These are phyloP conservation scores for Aristolochia californica DNA, from an alignment of 164 flowering plant genomes.

Conservation along the genomic window DNA sequence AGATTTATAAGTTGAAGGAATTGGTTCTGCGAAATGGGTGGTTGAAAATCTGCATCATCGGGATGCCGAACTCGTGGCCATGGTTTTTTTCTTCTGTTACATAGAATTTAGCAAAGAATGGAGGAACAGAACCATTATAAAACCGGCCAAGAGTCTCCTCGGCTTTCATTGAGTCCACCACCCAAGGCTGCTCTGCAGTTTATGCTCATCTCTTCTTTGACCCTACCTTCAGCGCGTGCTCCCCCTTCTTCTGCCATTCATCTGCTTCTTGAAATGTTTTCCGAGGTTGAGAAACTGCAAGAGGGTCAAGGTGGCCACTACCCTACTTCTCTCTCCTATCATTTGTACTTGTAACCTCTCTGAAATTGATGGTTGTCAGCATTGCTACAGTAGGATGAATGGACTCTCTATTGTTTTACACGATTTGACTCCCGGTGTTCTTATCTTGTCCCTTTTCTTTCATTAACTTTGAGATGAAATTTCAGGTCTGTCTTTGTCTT, in stretches of 20 bases:
- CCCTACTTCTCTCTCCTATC: background rate
- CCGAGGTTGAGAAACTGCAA: conserved; percentile 1
- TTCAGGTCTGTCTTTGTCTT: no score
- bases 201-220: conserved; percentile 15
- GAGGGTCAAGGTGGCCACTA: conserved; percentile 13
- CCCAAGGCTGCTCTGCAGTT: conserved; percentile 1
- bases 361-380: conserved; percentile 2
- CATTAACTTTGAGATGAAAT: no score
- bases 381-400: background rate
- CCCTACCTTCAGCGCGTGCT: background rate
- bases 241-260: background rate
- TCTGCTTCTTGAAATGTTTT: conserved; percentile 9
- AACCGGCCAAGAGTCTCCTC: conserved; percentile 5
- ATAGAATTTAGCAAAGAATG: no score
- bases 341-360: conserved; percentile 3
- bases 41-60: no score
- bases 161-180: conserved; percentile 7
- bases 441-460: background rate
- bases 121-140: background rate
- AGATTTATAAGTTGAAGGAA: no score
- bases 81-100: no score
- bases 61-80: no score
- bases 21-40: no score
- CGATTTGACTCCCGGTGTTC: background rate
- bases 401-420: background rate